These are phyloP conservation scores for Xylaria polymorpha DNA, from an alignment of 2,329 filamentous ascomycete genomes.

Conservation along the genomic window DNA sequence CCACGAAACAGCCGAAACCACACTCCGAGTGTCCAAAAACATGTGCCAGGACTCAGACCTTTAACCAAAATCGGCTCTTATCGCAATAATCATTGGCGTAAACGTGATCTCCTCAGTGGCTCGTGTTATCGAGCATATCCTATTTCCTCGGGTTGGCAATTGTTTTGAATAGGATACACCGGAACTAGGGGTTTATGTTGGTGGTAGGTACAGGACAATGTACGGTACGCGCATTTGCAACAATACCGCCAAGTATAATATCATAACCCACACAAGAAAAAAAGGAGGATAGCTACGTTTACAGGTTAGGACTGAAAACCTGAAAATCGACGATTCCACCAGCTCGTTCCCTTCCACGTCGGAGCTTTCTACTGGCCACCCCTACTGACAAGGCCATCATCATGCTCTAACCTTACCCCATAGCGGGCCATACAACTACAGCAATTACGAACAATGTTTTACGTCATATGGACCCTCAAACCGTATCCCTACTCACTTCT, in stretches of 20 bases:
- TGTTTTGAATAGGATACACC: neutral
- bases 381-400: constrained; percentile 2
- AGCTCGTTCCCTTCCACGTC: neutral
- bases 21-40: neutral
- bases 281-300: constrained; percentile 13
- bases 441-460: neutral
- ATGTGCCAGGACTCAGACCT: neutral
- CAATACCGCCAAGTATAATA: neutral
- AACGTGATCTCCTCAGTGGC: neutral
- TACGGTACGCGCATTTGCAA: neutral
- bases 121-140: neutral
- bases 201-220: neutral
- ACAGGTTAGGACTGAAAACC: constrained; percentile 12
- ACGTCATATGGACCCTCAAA: neutral
- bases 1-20: neutral
- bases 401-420: constrained; percentile 2
- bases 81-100: neutral
- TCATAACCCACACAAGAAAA: constrained; percentile 2
- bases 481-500: constrained; percentile 51
- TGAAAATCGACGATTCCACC: neutral
- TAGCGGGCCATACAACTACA: neutral
- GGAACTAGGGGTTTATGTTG: neutral
- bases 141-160: no score
- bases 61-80: neutral
- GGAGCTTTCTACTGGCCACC: neutral